These are phyloP conservation scores for Talaromyces sp. DNA, from an alignment of 2,329 filamentous ascomycete genomes.

Conservation along the genomic window DNA sequence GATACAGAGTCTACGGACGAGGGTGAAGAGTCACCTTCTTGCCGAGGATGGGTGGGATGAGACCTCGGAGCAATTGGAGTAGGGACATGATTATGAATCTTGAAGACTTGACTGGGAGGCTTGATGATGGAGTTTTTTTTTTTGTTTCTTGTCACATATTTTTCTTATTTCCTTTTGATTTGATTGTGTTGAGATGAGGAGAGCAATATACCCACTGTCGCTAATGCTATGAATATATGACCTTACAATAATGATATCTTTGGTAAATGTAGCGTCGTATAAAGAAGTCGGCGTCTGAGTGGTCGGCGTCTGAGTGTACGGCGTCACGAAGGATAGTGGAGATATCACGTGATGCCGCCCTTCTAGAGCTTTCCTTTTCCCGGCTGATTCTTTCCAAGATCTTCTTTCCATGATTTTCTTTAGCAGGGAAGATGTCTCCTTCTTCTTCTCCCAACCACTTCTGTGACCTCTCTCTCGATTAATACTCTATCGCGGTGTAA, in stretches of 20 bases:
- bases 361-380: constrained; percentile 38
- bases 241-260: neutral
- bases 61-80: constrained; percentile 52
- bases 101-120: neutral
- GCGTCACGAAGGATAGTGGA: neutral
- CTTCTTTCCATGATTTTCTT: constrained; percentile 14
- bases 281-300: no score
- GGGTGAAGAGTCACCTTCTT: constrained; percentile 69
- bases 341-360: constrained; percentile 8
- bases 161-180: neutral
- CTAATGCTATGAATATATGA: neutral
- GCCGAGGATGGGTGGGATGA: constrained; percentile 88
- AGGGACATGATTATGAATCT: constrained; percentile 17
- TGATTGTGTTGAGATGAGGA: neutral
- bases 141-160: constrained; percentile 8
- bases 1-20: constrained; percentile 68
- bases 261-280: no score
- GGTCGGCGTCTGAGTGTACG: no score
- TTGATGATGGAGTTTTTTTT: constrained; percentile 3
- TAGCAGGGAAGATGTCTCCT: constrained; percentile 16
- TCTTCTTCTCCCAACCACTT: constrained; percentile 14
- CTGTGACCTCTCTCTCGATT: neutral
- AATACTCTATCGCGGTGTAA: neutral
- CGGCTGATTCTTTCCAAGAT: constrained; percentile 21
- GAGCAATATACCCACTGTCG: constrained; percentile 18